Base-by-base conservation (phyloP, 2,329 filamentous ascomycete species). In the Cadophora malorum region DNA sequence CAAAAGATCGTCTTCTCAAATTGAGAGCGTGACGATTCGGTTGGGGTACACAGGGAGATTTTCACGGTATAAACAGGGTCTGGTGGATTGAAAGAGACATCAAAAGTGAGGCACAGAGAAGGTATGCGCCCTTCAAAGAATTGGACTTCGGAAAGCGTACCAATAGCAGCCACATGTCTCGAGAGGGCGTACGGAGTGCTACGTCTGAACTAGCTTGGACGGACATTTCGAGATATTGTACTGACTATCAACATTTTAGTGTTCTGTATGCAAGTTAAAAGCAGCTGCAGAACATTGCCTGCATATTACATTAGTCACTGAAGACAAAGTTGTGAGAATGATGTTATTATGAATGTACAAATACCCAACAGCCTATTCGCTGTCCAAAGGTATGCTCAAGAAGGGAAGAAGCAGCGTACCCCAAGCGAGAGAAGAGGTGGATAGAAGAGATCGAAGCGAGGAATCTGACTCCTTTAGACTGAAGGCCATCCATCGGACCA, bases 401-500 rank as follows among this genome's bases (percentile, higher is more conserved):
- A 53, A 63, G 25, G 35, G 19, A 63, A 38, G n/a, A 63, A 25
- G 1, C 28, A 6, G 14, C 52, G 14, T 35, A 23, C 23, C 19
- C 45, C 41, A 38, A 38, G 35, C 41, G 41, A 19, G 19, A 21
- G n/a, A 5, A 19, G 21, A 21, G 5, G 6, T 3, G 45, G 45
- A 21, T 21, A 45, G 45, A 49, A 33, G 25, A 4, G 14, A 45
- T 21, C n/a, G 21, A 55, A 52, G 7, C 21, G n/a, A 25, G 12
- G 8, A n/a, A 49, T 8, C 16, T 49, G 25, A 21, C 10, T 31
- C 14, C 38, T 63, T 65, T 28, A 28, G 14, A 83, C 78, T 1
- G 77, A 74, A 2, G 82, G 83, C 83, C 82, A 84, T 12, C 82
- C 82, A 50, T 73, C 76, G 10, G 77, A 79, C 74, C 81, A 84